Evolutionary conservation across 108 stramenopile species (phyloP).

Genomic region (Cyclotella sp.): DNA sequence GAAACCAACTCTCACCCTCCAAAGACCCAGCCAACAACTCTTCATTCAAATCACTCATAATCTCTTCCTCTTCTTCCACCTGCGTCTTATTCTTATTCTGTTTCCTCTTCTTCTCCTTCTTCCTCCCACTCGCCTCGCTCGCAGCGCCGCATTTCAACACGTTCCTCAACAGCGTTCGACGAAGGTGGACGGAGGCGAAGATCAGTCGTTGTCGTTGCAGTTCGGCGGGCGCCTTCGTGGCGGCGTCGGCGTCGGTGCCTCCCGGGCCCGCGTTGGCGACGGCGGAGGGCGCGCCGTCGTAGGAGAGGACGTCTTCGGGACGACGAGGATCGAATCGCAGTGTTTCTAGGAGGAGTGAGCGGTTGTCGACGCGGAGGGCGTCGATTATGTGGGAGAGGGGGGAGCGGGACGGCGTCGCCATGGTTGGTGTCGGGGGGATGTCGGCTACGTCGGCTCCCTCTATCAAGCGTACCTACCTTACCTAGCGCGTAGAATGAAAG

Average conservation of each 20-base stretch:
- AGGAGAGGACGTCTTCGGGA: background rate
- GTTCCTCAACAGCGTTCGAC: constrained; percentile 25
- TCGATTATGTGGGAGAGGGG: constrained; percentile 39
- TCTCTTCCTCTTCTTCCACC: constrained; percentile 38
- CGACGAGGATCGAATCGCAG: constrained; percentile 9
- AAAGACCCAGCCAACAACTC: constrained; percentile 14
- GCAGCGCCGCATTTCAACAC: constrained; percentile 8
- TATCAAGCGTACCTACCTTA: too few species aligned
- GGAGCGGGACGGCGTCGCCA: constrained; percentile 7
- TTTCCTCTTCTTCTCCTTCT: constrained; percentile 22
- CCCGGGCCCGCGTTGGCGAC: background rate
- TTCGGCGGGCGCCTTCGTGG: background rate
- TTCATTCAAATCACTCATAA: constrained; percentile 39
- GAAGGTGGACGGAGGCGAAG: constrained; percentile 22
- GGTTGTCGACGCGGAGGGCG: constrained; percentile 42
- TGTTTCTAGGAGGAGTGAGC: constrained; percentile 33
- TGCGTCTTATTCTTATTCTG: constrained; percentile 41
- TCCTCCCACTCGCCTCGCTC: background rate
- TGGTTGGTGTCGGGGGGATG: background rate
- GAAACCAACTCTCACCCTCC: background rate
- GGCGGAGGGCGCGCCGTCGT: background rate
- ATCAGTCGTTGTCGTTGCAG: constrained; percentile 19
- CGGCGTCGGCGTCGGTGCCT: background rate
- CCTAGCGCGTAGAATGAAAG: too few species aligned
- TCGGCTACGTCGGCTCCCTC: too few species aligned